phyloP scores from a whole-genome alignment of 768 basidiomycete genomes.

The Pleurotus tuoliensis region DNA sequence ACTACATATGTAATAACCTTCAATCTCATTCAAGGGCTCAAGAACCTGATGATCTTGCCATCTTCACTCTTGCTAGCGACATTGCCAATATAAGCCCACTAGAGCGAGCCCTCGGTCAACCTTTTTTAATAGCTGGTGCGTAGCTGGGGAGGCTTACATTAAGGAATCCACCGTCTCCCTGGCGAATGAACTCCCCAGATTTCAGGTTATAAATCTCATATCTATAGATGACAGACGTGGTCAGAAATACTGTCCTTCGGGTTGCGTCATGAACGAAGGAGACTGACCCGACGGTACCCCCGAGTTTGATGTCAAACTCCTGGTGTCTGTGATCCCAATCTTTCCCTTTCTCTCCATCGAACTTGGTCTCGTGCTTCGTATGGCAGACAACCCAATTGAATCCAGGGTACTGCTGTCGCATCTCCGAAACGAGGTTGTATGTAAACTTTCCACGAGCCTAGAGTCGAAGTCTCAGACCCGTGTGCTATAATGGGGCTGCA shows the following conservation, averaged over 20 bases:
- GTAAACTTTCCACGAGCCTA: neutral
- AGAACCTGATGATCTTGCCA: neutral
- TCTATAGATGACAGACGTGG: neutral
- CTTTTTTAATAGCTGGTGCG: neutral
- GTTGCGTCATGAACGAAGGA: neutral
- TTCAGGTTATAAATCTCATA: slow-evolving; percentile 8
- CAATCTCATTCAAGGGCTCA: too few relatives aligned
- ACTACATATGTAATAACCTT: too few relatives aligned
- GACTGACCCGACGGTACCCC: slow-evolving; percentile 9
- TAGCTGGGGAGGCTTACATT: neutral
- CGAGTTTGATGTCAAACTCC: slow-evolving; percentile 8
- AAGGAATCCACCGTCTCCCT: slow-evolving; percentile 3
- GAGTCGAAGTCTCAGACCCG: neutral
- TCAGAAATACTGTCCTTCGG: too few relatives aligned
- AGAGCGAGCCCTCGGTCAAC: neutral
- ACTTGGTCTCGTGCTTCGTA: slow-evolving; percentile 1
- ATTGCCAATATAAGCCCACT: neutral
- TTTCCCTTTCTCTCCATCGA: neutral
- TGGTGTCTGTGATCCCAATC: slow-evolving; percentile 12
- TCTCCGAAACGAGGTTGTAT: neutral
- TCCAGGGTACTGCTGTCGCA: neutral
- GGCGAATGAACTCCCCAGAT: neutral
- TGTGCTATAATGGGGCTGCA: neutral
- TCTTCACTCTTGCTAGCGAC: neutral
- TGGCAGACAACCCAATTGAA: slow-evolving; percentile 11